A percentile compares a stretch with the other conserved stretches of the same genome.
Conservation (phyloP, 495 filamentous ascomycete genomes). For the Cercophora samala region DNA sequence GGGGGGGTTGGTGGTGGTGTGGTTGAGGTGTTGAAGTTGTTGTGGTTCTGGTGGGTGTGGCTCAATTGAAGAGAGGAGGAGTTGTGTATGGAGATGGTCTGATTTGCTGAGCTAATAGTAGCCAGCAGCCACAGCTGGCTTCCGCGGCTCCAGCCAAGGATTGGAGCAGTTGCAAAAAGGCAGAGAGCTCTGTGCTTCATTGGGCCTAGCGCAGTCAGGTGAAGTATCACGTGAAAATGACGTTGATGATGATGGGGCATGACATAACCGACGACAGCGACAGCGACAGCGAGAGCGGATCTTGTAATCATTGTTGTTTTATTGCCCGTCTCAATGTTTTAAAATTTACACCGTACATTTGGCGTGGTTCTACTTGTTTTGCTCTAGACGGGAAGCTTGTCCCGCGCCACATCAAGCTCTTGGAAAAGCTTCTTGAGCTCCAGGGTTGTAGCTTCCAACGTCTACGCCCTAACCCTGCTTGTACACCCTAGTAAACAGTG, state of each 20-base stretch:
- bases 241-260: not conserved
- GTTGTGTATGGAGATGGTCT: slow-evolving; percentile 32
- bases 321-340: too few relatives aligned
- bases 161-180: slow-evolving; percentile 12
- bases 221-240: slow-evolving; percentile 25
- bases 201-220: slow-evolving; percentile 23
- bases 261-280: not conserved
- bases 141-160: slow-evolving; percentile 14
- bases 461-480: not conserved
- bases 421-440: not conserved
- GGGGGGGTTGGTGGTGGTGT: slow-evolving; percentile 29
- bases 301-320: not conserved
- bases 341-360: too few relatives aligned
- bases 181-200: slow-evolving; percentile 21
- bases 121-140: slow-evolving; percentile 5
- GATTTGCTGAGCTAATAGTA: slow-evolving; percentile 23
- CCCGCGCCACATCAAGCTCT: not conserved
- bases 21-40: slow-evolving; percentile 10
- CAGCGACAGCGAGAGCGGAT: not conserved
- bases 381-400: not conserved
- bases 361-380: too few relatives aligned
- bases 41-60: slow-evolving; percentile 15
- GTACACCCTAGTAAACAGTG: too few relatives aligned
- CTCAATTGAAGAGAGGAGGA: slow-evolving; percentile 21
- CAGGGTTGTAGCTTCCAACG: not conserved